Evolutionary conservation across 495 filamentous ascomycete genomes (phyloP), one percentile per base, ranked within the genome.

Genomic region (Annulohypoxylon stygium): DNA sequence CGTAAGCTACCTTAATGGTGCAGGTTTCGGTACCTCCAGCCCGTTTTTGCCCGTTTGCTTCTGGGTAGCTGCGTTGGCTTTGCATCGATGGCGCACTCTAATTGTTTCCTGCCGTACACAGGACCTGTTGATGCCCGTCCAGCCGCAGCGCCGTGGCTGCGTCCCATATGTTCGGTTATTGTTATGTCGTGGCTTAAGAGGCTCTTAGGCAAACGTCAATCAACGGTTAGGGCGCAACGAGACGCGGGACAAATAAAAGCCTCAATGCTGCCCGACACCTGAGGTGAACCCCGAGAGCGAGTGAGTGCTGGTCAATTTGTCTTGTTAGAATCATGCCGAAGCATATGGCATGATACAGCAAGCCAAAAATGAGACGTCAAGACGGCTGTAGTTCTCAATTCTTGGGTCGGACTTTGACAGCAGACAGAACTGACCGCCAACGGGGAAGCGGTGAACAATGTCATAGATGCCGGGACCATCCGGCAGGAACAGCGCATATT

Each of bases 21-120:
- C 30, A 51, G 37, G 62, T 57, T 16, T 67, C 18, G 55, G 74
- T 76, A 63, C 67, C 66, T 61, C 53, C 53, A 57, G 64, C 60
- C 60, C 60, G 59, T 53, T 54, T 57, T 36, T 48, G 57, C 62
- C 59, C 59, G 54, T 43, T 55, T 74, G 53, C 53, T 20, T 58
- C 63, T 78, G 48, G 68, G 59, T 57, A 70, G 76, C 48, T 77
- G 78, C 70, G 82, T 67, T 84, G 81, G 80, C 80, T 74, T 76
- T 82, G 81, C 81, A 82, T 83, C 72, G 66, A 78, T 71, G 69
- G 76, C 67, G 79, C 73, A 78, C 67, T 70, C 67, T 77, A 63
- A 70, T 68, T 61, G 67, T 75, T 51, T 63, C 65, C 48, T 55
- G 55, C 54, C 48, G 54, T 67, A 67, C 67, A 65, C 45, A 51